These are phyloP conservation scores for Aspergillus melleus DNA, from an alignment of 2,329 filamentous ascomycete species.

Conservation along the genomic window DNA sequence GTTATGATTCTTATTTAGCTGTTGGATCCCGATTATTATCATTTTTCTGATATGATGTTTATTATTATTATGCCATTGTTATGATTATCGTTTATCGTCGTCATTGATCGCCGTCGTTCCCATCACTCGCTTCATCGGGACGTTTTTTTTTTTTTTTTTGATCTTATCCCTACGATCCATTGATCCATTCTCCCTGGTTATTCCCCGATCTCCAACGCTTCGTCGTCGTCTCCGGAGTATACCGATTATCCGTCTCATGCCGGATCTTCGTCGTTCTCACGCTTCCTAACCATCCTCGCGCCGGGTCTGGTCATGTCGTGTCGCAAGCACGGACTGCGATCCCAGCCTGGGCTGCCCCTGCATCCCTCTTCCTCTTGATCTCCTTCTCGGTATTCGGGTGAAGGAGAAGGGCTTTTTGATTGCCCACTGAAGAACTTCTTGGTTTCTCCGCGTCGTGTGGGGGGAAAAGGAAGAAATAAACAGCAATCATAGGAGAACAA, in stretches of 20 bases:
- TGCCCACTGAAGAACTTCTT: background rate
- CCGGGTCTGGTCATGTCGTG: slow-evolving; percentile 31
- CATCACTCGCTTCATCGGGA: slow-evolving; percentile 3
- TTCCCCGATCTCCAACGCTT: slow-evolving; percentile 1
- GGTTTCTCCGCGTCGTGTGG: background rate
- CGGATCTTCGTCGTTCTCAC: slow-evolving; percentile 2
- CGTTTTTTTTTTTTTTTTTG: background rate
- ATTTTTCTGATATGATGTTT: background rate
- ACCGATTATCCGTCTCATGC: slow-evolving; percentile 1
- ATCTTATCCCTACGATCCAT: background rate
- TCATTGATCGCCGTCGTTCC: slow-evolving; percentile 9
- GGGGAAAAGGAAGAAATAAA: background rate
- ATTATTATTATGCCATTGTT: slow-evolving; percentile 6
- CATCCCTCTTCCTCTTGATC: slow-evolving; percentile 17
- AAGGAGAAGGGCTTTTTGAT: slow-evolving; percentile 4
- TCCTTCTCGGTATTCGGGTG: slow-evolving; percentile 1
- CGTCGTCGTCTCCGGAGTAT: background rate
- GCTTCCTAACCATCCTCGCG: slow-evolving; percentile 9
- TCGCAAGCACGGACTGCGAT: slow-evolving; percentile 27
- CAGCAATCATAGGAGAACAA: background rate
- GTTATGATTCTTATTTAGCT: slow-evolving; percentile 1
- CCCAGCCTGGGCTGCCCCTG: slow-evolving; percentile 26
- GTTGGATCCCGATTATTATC: background rate
- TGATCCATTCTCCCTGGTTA: slow-evolving; percentile 3
- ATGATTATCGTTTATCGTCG: slow-evolving; percentile 3